Conservation (phyloP, 2,329 filamentous ascomycete species). For the Penicillium sp. region DNA sequence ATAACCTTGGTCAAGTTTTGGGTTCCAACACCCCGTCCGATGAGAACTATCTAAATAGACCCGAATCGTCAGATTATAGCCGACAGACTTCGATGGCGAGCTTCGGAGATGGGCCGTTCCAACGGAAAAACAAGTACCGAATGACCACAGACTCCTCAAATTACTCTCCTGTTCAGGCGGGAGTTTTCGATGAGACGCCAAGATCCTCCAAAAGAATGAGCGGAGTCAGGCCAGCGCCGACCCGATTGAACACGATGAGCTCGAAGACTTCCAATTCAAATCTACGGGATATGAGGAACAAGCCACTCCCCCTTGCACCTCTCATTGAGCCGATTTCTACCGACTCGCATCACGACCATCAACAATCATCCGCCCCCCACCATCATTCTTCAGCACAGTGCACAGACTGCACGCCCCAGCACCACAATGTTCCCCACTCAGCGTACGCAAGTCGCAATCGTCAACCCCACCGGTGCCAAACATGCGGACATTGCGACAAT, state of each 20-base stretch:
- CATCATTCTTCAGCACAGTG: slow-evolving; percentile 11
- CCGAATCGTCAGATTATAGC: slow-evolving; percentile 38
- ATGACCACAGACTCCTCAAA: slow-evolving; percentile 27
- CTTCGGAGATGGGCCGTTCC: slow-evolving; percentile 22
- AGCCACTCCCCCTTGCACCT: slow-evolving; percentile 43
- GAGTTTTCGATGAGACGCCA: slow-evolving; percentile 36
- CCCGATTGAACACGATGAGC: slow-evolving; percentile 12
- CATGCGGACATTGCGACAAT: slow-evolving; percentile 1
- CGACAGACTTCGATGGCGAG: slow-evolving; percentile 5
- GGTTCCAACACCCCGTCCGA: slow-evolving; percentile 3
- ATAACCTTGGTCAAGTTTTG: slow-evolving; percentile 23
- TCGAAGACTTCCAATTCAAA: slow-evolving; percentile 26
- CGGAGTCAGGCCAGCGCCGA: slow-evolving; percentile 2
- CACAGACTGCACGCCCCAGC: not conserved
- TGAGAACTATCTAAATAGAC: slow-evolving; percentile 23
- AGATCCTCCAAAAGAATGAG: not conserved
- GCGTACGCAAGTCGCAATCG: not conserved
- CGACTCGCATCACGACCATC: not conserved
- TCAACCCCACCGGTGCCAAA: not conserved
- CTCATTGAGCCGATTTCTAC: slow-evolving; percentile 13
- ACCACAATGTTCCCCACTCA: not conserved
- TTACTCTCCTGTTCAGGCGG: slow-evolving; percentile 22
- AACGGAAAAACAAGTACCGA: slow-evolving; percentile 8
- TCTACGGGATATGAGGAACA: slow-evolving; percentile 35
- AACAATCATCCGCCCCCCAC: slow-evolving; percentile 20